These are phyloP conservation scores for Prunus persica DNA, from an alignment of 306 rosid species.

Conservation along the genomic window Prunus_persica_NCBIv2 NC_034015.1:19791001-19791500, in stretches of 20 bases:
- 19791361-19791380: constrained; percentile 86
- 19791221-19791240: not conserved
- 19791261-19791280: not conserved
- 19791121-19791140: not conserved
- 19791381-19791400: constrained; percentile 97
- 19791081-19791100: not conserved
- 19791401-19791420: constrained; percentile 95
- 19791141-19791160: not conserved
- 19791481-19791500: constrained; percentile 14
- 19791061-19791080: not conserved
- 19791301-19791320: constrained; percentile 9
- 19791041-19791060: not conserved
- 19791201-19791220: not conserved
- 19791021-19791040: not conserved
- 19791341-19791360: constrained; percentile 98
- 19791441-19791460: constrained; percentile 22
- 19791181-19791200: not conserved
- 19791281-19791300: not conserved
- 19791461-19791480: not conserved
- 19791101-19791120: not conserved
- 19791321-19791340: constrained; percentile 33
- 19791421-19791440: constrained; percentile 26
- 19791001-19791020: not conserved
- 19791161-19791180: not conserved
- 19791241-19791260: not conserved